phyloP scores from a whole-genome alignment of 2,329 filamentous ascomycete genomes.

The Didymella sp. region DNA sequence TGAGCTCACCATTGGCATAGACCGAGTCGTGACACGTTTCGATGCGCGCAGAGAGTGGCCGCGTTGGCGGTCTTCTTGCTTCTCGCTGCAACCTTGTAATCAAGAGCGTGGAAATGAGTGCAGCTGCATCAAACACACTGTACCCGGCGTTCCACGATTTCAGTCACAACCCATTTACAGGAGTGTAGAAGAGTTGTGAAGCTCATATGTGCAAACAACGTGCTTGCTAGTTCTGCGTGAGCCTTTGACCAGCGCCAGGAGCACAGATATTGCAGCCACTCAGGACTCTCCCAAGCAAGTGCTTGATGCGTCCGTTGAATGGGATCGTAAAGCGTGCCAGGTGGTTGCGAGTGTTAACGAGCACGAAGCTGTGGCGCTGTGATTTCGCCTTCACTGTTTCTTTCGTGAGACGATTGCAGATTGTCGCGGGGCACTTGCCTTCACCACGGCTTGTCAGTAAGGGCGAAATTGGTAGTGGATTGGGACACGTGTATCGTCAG shows the following conservation, averaged over 20 bases:
- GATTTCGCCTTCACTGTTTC: background rate
- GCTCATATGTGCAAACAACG: background rate
- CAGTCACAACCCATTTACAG: background rate
- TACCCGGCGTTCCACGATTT: background rate
- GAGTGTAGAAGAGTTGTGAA: background rate
- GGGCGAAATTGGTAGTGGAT: background rate
- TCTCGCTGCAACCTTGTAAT: background rate
- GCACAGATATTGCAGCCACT: background rate
- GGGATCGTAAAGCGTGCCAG: background rate
- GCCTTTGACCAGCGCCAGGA: background rate
- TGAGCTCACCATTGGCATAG: background rate
- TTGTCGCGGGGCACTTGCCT: background rate
- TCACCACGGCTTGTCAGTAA: background rate
- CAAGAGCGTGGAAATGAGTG: background rate
- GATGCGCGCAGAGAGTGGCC: background rate
- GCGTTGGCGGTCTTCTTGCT: background rate
- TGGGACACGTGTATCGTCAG: background rate
- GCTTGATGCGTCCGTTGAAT: background rate
- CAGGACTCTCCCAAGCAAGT: background rate
- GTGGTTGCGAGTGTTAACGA: background rate
- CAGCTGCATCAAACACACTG: background rate
- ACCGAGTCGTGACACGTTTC: background rate
- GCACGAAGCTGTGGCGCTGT: background rate
- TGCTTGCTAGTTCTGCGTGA: background rate
- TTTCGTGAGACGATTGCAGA: background rate